These are phyloP conservation scores for Aureobasidium sp. DNA, from an alignment of 2,329 filamentous ascomycete genomes.

Conservation along the genomic window DNA sequence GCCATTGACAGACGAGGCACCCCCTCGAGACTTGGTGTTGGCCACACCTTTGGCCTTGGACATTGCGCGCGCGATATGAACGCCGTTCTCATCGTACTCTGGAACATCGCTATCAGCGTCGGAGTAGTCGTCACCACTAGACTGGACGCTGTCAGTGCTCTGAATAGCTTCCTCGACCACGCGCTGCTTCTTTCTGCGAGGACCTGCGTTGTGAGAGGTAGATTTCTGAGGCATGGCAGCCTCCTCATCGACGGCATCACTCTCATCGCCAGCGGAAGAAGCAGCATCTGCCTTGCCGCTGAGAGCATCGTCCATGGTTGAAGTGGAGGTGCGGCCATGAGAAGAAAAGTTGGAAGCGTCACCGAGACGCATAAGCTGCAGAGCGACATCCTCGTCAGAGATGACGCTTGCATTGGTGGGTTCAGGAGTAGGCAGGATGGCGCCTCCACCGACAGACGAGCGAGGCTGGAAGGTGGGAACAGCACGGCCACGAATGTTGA, in stretches of 20 bases:
- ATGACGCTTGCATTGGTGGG: slow-evolving; percentile 96
- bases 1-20: slow-evolving; percentile 25
- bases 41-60: slow-evolving; percentile 38
- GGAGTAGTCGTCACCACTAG: slow-evolving; percentile 56
- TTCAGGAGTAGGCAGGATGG: slow-evolving; percentile 80
- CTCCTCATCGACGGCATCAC: slow-evolving; percentile 65
- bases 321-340: slow-evolving; percentile 85
- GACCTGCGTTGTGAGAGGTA: slow-evolving; percentile 25
- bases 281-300: slow-evolving; percentile 81
- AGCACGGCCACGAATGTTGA: slow-evolving; percentile 56
- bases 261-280: slow-evolving; percentile 62
- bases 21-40: slow-evolving; percentile 28
- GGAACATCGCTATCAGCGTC: slow-evolving; percentile 48
- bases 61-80: slow-evolving; percentile 28
- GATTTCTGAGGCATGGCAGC: slow-evolving; percentile 31
- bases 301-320: slow-evolving; percentile 86
- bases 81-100: slow-evolving; percentile 20
- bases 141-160: slow-evolving; percentile 51
- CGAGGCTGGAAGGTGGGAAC: slow-evolving; percentile 34
- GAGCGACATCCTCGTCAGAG: slow-evolving; percentile 94
- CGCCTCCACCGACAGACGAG: slow-evolving; percentile 42
- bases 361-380: slow-evolving; percentile 92
- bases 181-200: slow-evolving; percentile 32
- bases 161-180: slow-evolving; percentile 44
- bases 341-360: slow-evolving; percentile 86